Base-by-base conservation (phyloP, 2,329 filamentous ascomycete species). In the Paracamarosporium sp. region DNA sequence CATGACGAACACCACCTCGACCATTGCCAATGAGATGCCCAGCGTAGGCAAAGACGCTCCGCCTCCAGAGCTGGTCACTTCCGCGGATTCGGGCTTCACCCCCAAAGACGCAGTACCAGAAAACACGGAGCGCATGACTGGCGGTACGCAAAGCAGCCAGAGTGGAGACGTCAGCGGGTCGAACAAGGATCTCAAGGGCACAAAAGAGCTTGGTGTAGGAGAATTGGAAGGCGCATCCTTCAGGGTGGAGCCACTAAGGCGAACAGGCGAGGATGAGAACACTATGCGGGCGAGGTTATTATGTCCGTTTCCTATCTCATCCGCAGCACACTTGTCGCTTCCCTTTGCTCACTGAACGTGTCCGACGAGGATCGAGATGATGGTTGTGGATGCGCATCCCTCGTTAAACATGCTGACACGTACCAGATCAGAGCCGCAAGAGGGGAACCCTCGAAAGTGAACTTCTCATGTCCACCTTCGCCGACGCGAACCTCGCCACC, bases 381-480 rank as follows among this genome's bases (percentile, higher is more conserved):
- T 46, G 15, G 38, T 53, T 53, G 50, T 33, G 51, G 51, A 46
- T 54, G 20, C n/a, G 17, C 50, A 8, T 33, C 22, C 15, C 12
- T 46, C 27, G 40, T 50, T 15, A 31, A 20, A 45, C 25, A 8
- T 31, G 35, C 62, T 67, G 46, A 70, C 63, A 22, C 1, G 24
- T 5, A 4, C 33, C 27, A 97, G 94, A 99, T 82, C 95, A 99
- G 81, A 95, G 91, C 78, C 91, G 95, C 69, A 99, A 99, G 81
- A 89, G 95, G 75, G 95, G 95, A 67, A 98, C 91, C 65, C 89
- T 98, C 73, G 95, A 99, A 78, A 93, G 91, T 63, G 95, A 99
- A 77, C 91, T 99, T 53, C 87, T 99, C 62, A 90, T 98, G 66
- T 97, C 92, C 59, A 99, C 95, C 65, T 99, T 99, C 76, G 95